A percentile compares a stretch with the other conserved stretches of the same genome.
phyloP scores from a whole-genome alignment of 352 stramenopile genomes.

The Thalassiosira livingstoniorum region DNA sequence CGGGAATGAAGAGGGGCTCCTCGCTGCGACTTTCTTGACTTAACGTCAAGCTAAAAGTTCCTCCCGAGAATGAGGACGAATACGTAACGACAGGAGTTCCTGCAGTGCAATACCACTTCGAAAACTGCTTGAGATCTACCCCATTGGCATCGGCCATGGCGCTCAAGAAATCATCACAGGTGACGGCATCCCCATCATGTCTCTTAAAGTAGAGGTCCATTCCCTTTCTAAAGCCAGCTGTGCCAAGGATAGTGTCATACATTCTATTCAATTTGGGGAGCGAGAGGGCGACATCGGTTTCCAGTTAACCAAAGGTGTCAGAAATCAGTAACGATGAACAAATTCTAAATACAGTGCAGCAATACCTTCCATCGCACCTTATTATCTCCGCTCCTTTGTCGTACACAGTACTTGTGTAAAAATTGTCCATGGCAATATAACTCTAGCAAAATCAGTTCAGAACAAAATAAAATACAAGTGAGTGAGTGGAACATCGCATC shows the following conservation, averaged over 20 bases:
- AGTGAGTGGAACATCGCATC: too few relatives aligned
- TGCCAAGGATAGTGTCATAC: slow-evolving; percentile 86
- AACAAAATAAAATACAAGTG: too few relatives aligned
- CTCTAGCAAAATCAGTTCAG: too few relatives aligned
- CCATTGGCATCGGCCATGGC: slow-evolving; percentile 90
- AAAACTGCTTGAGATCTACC: slow-evolving; percentile 75
- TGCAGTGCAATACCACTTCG: slow-evolving; percentile 86
- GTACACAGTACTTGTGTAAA: slow-evolving; percentile 92
- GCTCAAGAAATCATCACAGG: slow-evolving; percentile 89
- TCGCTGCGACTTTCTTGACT: slow-evolving; percentile 68
- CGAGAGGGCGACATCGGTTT: too few relatives aligned
- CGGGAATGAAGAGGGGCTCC: slow-evolving; percentile 86
- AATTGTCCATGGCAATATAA: slow-evolving; percentile 91
- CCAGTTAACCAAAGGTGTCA: too few relatives aligned
- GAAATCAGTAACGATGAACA: too few relatives aligned
- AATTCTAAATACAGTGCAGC: too few relatives aligned
- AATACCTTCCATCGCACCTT: too few relatives aligned
- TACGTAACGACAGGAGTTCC: slow-evolving; percentile 88
- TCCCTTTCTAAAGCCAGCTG: slow-evolving; percentile 84
- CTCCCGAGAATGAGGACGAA: slow-evolving; percentile 70
- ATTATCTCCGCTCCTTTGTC: slow-evolving; percentile 89
- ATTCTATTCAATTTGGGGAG: too few relatives aligned
- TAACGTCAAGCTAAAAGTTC: slow-evolving; percentile 82
- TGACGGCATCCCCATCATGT: slow-evolving; percentile 87
- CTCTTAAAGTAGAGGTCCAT: slow-evolving; percentile 91